Conservation (phyloP, 2,329 filamentous ascomycete species). For the Blastomyces percursus region DNA sequence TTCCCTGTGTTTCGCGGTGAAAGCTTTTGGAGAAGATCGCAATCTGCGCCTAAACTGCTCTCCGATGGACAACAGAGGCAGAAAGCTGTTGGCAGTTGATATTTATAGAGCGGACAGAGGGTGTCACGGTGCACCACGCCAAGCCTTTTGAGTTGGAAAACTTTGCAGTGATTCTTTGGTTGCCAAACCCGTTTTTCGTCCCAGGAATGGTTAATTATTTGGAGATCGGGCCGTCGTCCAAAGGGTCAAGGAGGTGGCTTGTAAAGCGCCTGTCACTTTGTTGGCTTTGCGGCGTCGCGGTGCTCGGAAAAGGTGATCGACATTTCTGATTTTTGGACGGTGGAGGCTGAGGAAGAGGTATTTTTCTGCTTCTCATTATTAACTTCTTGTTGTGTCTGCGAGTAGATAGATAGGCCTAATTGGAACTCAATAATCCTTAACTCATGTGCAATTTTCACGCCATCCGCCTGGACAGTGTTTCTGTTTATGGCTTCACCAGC, state of each 20-base stretch:
- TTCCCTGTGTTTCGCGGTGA: not conserved
- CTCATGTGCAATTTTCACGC: not conserved
- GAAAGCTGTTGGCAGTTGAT: not conserved
- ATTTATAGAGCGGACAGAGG: not conserved
- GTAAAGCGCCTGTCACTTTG: not conserved
- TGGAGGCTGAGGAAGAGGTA: not conserved
- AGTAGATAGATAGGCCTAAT: not conserved
- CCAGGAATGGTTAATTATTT: not conserved
- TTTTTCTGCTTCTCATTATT: not conserved
- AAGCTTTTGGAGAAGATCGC: not conserved
- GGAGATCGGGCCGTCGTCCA: not conserved
- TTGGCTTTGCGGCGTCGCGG: not conserved
- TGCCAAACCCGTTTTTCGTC: not conserved
- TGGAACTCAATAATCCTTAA: no score
- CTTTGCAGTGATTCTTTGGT: no score
- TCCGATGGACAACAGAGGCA: not conserved
- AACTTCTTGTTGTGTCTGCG: not conserved
- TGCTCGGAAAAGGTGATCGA: not conserved
- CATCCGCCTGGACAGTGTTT: not conserved
- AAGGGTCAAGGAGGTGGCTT: not conserved
- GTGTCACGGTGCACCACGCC: no score
- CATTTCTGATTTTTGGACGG: not conserved
- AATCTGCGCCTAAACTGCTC: not conserved
- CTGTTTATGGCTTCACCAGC: not conserved
- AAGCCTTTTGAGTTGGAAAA: not conserved